Conservation (phyloP, 2,329 filamentous ascomycete species). For the Paecilomyces sp. region DNA sequence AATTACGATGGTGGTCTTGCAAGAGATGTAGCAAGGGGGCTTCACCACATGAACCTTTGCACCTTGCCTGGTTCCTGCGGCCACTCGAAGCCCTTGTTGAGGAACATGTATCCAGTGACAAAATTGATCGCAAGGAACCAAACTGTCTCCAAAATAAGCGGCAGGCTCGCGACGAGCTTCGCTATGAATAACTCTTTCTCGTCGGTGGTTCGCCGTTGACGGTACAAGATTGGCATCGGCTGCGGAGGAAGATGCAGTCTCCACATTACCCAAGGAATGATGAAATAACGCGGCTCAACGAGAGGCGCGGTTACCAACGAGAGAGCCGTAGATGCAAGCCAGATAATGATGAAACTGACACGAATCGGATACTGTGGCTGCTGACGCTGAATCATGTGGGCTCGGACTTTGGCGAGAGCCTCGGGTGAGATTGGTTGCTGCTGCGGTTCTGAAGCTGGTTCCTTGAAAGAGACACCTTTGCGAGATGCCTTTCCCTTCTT, state of each 20-base stretch:
- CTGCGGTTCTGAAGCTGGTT: constrained; percentile 8
- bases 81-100: constrained; percentile 53
- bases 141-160: constrained; percentile 44
- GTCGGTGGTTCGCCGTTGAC: constrained; percentile 15
- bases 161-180: constrained; percentile 18
- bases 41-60: constrained; percentile 55
- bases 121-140: constrained; percentile 52
- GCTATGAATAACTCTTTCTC: constrained; percentile 17
- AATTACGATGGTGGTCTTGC: not conserved
- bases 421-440: constrained; percentile 19
- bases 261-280: constrained; percentile 92
- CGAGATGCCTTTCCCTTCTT: constrained; percentile 14
- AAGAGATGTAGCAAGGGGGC: not conserved
- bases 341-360: constrained; percentile 52
- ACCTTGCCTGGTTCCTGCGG: constrained; percentile 49
- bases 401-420: constrained; percentile 20
- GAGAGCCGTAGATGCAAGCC: constrained; percentile 63
- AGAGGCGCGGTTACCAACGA: constrained; percentile 83
- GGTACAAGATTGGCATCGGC: constrained; percentile 25
- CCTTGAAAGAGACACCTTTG: constrained; percentile 1
- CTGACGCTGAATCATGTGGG: constrained; percentile 22
- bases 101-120: constrained; percentile 48
- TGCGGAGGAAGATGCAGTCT: constrained; percentile 62
- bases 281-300: constrained; percentile 93
- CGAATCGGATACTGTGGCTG: constrained; percentile 21